These are phyloP conservation scores for Fusarium paranaense DNA, from an alignment of 2,329 filamentous ascomycete species.

Conservation along the genomic window DNA sequence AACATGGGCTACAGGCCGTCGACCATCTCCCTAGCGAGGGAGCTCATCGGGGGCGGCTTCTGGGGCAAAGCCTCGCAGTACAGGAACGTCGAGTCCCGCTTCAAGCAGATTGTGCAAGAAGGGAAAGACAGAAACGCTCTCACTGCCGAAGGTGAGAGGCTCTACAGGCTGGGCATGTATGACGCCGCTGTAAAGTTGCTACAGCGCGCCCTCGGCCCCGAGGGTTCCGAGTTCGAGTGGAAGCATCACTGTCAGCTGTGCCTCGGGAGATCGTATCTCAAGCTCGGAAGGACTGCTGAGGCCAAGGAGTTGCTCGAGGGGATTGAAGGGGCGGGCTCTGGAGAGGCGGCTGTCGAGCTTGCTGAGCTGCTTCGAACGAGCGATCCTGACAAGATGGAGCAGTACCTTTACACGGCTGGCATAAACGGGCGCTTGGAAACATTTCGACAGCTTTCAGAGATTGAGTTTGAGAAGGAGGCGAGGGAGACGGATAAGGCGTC, in stretches of 20 bases:
- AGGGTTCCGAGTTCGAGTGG: constrained; percentile 43
- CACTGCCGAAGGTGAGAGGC: constrained; percentile 47
- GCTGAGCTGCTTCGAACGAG: constrained; percentile 38
- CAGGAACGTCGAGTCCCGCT: constrained; percentile 41
- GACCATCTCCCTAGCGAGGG: constrained; percentile 45
- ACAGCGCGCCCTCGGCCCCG: constrained; percentile 40
- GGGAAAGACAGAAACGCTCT: constrained; percentile 52
- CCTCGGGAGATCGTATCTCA: constrained; percentile 42
- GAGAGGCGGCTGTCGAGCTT: constrained; percentile 45
- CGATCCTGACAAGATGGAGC: constrained; percentile 38
- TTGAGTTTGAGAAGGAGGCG: constrained; percentile 41
- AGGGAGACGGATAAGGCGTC: constrained; percentile 20
- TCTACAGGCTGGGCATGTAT: constrained; percentile 41
- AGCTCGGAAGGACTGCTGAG: constrained; percentile 36
- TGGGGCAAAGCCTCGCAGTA: constrained; percentile 38
- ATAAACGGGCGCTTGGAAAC: constrained; percentile 39
- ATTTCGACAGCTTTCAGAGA: constrained; percentile 46
- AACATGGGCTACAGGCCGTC: constrained; percentile 46
- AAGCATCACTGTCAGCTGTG: constrained; percentile 40
- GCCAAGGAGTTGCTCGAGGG: constrained; percentile 39
- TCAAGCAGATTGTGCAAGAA: constrained; percentile 45
- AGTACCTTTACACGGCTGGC: constrained; percentile 44
- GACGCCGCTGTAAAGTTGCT: constrained; percentile 36
- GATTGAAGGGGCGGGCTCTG: constrained; percentile 34
- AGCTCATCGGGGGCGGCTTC: constrained; percentile 31